A percentile compares a stretch with the other conserved stretches of the same genome.
Evolutionary conservation across 495 filamentous ascomycete species (phyloP).

Genomic region (Pyrenopolyporus hunteri): DNA sequence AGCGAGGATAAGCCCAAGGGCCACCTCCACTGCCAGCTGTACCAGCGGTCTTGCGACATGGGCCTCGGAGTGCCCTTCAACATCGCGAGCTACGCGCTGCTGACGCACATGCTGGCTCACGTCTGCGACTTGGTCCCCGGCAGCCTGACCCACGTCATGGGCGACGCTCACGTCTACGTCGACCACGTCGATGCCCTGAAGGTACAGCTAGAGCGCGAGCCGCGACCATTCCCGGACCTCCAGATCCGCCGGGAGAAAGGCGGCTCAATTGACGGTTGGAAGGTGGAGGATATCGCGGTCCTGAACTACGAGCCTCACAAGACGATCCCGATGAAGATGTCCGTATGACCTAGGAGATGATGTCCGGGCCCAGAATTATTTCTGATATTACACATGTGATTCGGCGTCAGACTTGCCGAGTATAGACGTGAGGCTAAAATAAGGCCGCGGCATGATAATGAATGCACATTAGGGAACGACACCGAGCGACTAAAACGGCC

Average conservation of each 20-base stretch:
- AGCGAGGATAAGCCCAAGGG: conserved; percentile 57
- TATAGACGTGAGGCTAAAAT: neutral
- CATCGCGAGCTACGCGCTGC: conserved; percentile 88
- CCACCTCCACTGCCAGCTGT: conserved; percentile 80
- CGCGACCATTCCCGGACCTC: conserved; percentile 80
- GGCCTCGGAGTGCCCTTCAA: conserved; percentile 97
- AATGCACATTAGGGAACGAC: conserved; percentile 8
- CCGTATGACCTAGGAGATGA: conserved; percentile 61
- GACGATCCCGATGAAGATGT: conserved; percentile 97
- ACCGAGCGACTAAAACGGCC: too few relatives aligned
- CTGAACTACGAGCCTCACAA: conserved; percentile 90
- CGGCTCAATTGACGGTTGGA: conserved; percentile 82
- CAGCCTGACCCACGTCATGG: conserved; percentile 89
- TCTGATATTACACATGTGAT: neutral
- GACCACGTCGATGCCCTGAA: conserved; percentile 90
- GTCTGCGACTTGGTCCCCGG: conserved; percentile 83
- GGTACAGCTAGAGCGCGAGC: conserved; percentile 78
- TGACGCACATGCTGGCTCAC: conserved; percentile 93
- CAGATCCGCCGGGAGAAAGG: conserved; percentile 68
- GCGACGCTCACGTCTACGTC: conserved; percentile 91
- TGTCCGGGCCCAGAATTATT: neutral
- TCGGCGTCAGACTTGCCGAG: neutral
- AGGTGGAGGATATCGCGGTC: conserved; percentile 84
- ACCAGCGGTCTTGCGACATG: conserved; percentile 97
- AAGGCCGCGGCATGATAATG: conserved; percentile 23